Evolutionary conservation across 306 rosid genomes (phyloP).

Genomic region (Pyrus betulifolia): DNA sequence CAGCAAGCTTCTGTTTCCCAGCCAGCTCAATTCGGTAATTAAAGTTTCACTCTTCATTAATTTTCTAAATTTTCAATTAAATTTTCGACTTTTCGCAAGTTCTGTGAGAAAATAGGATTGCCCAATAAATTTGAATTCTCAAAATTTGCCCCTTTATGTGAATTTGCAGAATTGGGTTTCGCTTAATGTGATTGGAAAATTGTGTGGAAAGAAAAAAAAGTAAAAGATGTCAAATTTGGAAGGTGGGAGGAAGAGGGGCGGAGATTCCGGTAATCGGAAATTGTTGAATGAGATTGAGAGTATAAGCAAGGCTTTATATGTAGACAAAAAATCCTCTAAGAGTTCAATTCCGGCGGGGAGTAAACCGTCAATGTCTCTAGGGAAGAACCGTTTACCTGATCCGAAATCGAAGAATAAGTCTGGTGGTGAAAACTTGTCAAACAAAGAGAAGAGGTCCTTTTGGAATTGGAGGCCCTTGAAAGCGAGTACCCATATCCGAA

Average conservation of each 20-base stretch:
- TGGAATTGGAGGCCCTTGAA: slow-evolving; percentile 82
- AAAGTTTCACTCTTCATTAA: not conserved
- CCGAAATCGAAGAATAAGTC: slow-evolving; percentile 31
- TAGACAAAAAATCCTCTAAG: slow-evolving; percentile 29
- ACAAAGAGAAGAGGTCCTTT: slow-evolving; percentile 75
- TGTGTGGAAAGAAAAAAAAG: not conserved
- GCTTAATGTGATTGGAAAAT: slow-evolving; percentile 11
- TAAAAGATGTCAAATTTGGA: slow-evolving; percentile 48
- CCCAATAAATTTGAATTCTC: not conserved
- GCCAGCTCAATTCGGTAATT: slow-evolving; percentile 40
- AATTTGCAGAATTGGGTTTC: slow-evolving; percentile 7
- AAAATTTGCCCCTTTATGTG: not conserved
- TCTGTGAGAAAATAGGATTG: not conserved
- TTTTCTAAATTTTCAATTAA: not conserved
- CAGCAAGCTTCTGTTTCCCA: slow-evolving; percentile 15
- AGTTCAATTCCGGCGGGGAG: slow-evolving; percentile 23
- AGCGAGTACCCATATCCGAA: slow-evolving; percentile 54
- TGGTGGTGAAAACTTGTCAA: slow-evolving; percentile 28
- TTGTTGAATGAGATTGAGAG: slow-evolving; percentile 63
- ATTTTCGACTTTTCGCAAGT: not conserved
- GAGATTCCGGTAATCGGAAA: slow-evolving; percentile 42
- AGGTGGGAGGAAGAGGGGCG: slow-evolving; percentile 50
- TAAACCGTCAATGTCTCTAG: slow-evolving; percentile 27
- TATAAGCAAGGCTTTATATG: slow-evolving; percentile 41
- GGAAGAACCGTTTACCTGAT: slow-evolving; percentile 30